Conservation (phyloP, 345 rosid genomes). For the Garcia nutans region DNA sequence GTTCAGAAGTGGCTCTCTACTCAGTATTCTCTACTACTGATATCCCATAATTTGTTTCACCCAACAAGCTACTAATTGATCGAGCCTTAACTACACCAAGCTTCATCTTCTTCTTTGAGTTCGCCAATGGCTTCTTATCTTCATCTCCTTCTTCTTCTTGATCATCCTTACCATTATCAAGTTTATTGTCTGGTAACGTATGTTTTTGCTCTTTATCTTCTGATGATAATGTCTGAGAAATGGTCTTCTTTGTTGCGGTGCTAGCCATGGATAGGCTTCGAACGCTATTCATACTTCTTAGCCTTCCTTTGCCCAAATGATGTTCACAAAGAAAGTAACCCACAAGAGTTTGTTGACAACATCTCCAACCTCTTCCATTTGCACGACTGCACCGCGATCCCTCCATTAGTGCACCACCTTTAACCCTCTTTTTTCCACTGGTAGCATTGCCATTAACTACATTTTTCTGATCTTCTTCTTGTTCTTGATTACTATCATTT, state of each 20-base stretch:
- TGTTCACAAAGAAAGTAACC: constrained; percentile 98
- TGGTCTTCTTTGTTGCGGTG: constrained; percentile 14
- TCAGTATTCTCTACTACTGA: constrained; percentile 14
- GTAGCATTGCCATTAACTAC: not conserved
- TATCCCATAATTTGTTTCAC: constrained; percentile 35
- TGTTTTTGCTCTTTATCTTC: constrained; percentile 1
- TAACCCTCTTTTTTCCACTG: constrained; percentile 46
- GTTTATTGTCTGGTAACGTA: not conserved
- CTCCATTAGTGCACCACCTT: constrained; percentile 58
- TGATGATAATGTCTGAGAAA: constrained; percentile 1
- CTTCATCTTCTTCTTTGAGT: constrained; percentile 60
- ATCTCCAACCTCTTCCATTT: constrained; percentile 97
- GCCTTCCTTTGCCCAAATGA: constrained; percentile 92
- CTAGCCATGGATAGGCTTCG: constrained; percentile 33
- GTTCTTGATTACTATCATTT: constrained; percentile 4
- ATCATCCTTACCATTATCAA: not conserved
- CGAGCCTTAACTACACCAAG: constrained; percentile 92
- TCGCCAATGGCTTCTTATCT: constrained; percentile 28
- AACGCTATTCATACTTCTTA: constrained; percentile 61
- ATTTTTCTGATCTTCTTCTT: not conserved
- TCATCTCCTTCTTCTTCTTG: constrained; percentile 7
- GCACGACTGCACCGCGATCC: constrained; percentile 96
- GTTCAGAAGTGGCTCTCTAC: not conserved
- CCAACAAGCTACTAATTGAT: constrained; percentile 84
- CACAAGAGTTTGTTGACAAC: constrained; percentile 85